Base-by-base conservation (phyloP, 176 grass and related monocot genomes). In the Luzula sylvatica region DNA sequence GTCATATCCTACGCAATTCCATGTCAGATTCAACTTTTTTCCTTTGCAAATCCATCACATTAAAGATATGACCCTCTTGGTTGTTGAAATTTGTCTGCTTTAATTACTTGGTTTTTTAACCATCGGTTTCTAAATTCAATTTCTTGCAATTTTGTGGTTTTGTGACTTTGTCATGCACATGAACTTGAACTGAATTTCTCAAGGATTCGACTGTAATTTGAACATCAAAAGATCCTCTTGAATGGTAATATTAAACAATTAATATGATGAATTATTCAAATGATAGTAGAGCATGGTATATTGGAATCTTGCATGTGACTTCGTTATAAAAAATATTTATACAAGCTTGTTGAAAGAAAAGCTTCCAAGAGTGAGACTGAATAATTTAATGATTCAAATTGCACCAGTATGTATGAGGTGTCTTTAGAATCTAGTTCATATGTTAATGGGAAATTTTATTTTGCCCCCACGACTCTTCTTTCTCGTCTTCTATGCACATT, bases 1-100 rank as follows among this genome's bases (percentile, higher is more conserved):
- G 27, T 78, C 83, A 61, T 4, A 7, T 68, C 73, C 73, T 39
- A 82, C 69, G 20, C 59, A 42, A 63, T 72, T 68, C 78, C 83
- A 68, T 74, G 78, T 87, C 83, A 82, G 64, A 46, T 15, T 5
- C 3, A 35, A 47, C 21, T n/a, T 62, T 67, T 71, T 70, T 12
- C 40, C 54, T 21, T 55, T 66, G 52, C 43, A 65, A 69, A 77
- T 66, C 75, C 68, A 24, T 50, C 48, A 49, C 52, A 70, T 57
- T 77, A 65, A 15, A 49, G 22, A 43, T 60, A 7, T 48, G 49
- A 44, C 66, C 55, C n/a, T 71, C 18, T 48, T 19, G 51, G 26
- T 38, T 72, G 54, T 38, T 65, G 83, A 78, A 60, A 66, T 40
- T 70, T 45, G 52, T 42, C 39, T 46, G 2, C 0, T 20, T n/a